A percentile compares a stretch with the other conserved stretches of the same genome.
Evolutionary conservation across 2,329 filamentous ascomycete genomes (phyloP).

Genomic region (Emericellopsis cladophorae): DNA sequence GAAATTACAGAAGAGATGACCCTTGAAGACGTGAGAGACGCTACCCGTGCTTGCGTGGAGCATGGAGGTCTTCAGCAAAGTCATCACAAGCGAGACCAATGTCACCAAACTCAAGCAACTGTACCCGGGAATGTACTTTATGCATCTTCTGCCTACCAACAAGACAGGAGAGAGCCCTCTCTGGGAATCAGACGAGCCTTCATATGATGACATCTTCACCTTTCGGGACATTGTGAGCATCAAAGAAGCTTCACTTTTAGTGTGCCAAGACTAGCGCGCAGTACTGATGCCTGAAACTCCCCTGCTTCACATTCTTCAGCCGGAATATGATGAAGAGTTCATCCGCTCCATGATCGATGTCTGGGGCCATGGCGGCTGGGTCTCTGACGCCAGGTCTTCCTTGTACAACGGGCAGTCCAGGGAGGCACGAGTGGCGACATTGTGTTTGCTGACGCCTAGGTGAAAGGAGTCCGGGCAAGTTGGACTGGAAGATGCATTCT

Average conservation of each 20-base stretch:
- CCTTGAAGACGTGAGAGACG: slow-evolving; percentile 36
- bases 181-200: slow-evolving; percentile 59
- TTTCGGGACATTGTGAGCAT: slow-evolving; percentile 67
- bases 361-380: slow-evolving; percentile 53
- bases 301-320: slow-evolving; percentile 53
- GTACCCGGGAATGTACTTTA: slow-evolving; percentile 59
- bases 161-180: slow-evolving; percentile 64
- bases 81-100: slow-evolving; percentile 50
- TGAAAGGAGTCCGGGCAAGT: slow-evolving; percentile 55
- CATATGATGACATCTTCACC: slow-evolving; percentile 56
- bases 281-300: slow-evolving; percentile 53
- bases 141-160: slow-evolving; percentile 60
- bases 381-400: slow-evolving; percentile 69
- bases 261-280: slow-evolving; percentile 56
- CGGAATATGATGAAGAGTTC: slow-evolving; percentile 50
- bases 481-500: slow-evolving; percentile 63
- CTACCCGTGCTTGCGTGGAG: slow-evolving; percentile 52
- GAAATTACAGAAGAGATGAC: slow-evolving; percentile 46
- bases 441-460: slow-evolving; percentile 54
- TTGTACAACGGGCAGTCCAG: slow-evolving; percentile 67
- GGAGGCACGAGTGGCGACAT: slow-evolving; percentile 68
- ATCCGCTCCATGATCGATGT: slow-evolving; percentile 60
- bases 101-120: slow-evolving; percentile 49
- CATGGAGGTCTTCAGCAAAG: slow-evolving; percentile 45
- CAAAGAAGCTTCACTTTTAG: slow-evolving; percentile 46